Base-by-base conservation (phyloP, 208 protist genomes). In the Crithidia fasciculata region DNA sequence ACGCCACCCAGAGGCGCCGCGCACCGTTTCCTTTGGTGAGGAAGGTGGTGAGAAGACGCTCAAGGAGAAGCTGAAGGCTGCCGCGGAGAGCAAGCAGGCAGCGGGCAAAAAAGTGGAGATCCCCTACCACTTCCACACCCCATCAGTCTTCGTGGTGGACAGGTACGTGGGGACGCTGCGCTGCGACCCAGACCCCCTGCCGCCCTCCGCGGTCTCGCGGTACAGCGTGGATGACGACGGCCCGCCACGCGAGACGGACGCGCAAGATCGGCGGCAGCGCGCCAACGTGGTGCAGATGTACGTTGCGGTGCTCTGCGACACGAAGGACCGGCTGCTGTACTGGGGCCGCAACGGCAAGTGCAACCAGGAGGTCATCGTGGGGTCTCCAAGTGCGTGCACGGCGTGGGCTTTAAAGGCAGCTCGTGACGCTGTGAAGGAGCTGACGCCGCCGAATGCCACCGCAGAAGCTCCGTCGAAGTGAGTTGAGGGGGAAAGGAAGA, bases 341-440 rank as follows among this genome's bases (percentile, higher is more conserved):
- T 90, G 84, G 82, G 82, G 81, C 43, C 66, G 75, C 58, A 93
- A 95, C 53, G 90, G 90, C 5, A 84, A 80, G 59, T 95, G 90
- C 68, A 39, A 49, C 50, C 85, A 90, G 57, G 88, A 95, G 69
- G 78, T 95, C n/a, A 64, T 92, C 16, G 63, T 95, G 15, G 90
- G 90, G 19, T 92, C 88, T 16, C 87, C 90, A 19, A 95, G 90
- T 54, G 88, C 90, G 36, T 95, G 90, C 67, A 75, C 82, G 18
- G 56, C 15, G 28, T 91, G 87, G 90, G 67, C 74, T 10, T 28
- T 87, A 70, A 72, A 87, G 41, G 71, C 53, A 6, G 74, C 81
- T 2, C 54, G 64, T 37, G 57, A 72, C 43, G 61, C 62, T 3
- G 39, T 89, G 44, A 50, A 54, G 67, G 64, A 47, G n/a, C 28